Conservation (phyloP, 306 rosid species). For the Rubus parviflorus region DNA sequence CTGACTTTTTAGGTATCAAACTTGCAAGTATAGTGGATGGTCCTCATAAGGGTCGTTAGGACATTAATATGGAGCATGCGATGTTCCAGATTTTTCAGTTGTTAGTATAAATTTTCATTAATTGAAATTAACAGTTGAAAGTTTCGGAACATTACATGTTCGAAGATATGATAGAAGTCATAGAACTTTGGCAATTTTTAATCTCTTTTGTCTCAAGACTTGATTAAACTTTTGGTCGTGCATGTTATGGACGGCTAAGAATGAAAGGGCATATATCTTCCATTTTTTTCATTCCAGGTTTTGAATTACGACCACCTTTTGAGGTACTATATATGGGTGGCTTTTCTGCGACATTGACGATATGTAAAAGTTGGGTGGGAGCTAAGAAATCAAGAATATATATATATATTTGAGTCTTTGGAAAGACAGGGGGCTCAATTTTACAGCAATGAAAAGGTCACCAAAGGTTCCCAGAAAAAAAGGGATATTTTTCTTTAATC, state of each 20-base stretch:
- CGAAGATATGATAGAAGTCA: too few species aligned
- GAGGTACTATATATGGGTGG: not conserved
- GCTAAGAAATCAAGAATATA: not conserved
- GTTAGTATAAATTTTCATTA: not conserved
- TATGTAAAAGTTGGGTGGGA: conserved; percentile 18
- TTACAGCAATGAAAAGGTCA: conserved; percentile 30
- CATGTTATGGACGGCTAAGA: conserved; percentile 32
- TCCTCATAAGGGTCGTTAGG: not conserved
- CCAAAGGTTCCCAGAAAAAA: conserved; percentile 25
- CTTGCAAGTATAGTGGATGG: not conserved
- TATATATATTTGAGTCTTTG: conserved; percentile 4
- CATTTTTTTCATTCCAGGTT: conserved; percentile 1
- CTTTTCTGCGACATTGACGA: conserved; percentile 20
- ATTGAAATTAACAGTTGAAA: too few species aligned
- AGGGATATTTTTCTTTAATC: conserved; percentile 19
- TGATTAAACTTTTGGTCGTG: not conserved
- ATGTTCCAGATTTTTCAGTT: not conserved
- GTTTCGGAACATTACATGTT: too few species aligned
- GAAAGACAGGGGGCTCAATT: conserved; percentile 26
- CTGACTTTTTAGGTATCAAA: too few species aligned
- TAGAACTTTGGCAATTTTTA: too few species aligned
- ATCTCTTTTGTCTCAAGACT: too few species aligned
- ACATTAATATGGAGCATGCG: not conserved
- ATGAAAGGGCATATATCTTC: conserved; percentile 15
- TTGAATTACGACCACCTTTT: conserved; percentile 14